These are phyloP conservation scores for Penicillium sp. DNA, from an alignment of 2,329 filamentous ascomycete genomes.

Conservation along the genomic window DNA sequence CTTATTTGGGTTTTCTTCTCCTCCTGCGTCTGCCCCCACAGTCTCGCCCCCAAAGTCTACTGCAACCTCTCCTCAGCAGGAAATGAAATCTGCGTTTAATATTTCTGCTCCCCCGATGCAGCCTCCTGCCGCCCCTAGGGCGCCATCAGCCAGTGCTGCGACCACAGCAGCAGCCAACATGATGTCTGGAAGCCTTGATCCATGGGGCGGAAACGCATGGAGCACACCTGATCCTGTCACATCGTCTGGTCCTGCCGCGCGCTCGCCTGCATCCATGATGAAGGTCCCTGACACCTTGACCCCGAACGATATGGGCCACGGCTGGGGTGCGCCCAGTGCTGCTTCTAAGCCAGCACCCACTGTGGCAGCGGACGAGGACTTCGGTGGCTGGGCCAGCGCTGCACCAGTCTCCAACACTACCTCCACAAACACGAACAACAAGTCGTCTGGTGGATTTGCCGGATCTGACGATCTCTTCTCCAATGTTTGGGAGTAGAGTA, in stretches of 20 bases:
- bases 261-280: constrained; percentile 39
- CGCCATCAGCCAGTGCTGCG: constrained; percentile 45
- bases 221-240: constrained; percentile 60
- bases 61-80: constrained; percentile 38
- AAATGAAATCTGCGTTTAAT: constrained; percentile 74
- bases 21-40: constrained; percentile 42
- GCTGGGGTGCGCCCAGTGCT: constrained; percentile 55
- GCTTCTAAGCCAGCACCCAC: constrained; percentile 51
- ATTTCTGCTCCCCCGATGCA: constrained; percentile 57
- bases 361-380: constrained; percentile 87
- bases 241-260: constrained; percentile 36
- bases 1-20: constrained; percentile 71
- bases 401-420: constrained; percentile 52
- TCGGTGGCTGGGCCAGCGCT: constrained; percentile 88
- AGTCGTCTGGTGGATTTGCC: constrained; percentile 62
- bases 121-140: constrained; percentile 40
- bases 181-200: constrained; percentile 56
- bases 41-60: constrained; percentile 46
- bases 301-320: constrained; percentile 63
- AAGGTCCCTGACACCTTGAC: constrained; percentile 49
- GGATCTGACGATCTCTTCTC: constrained; percentile 80
- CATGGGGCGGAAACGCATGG: constrained; percentile 90
- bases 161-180: constrained; percentile 44
- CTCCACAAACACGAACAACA: constrained; percentile 45
- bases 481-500: constrained; percentile 80